Base-by-base conservation (phyloP, 2,329 filamentous ascomycete genomes). In the Sclerotinia sclerotiorum region DNA sequence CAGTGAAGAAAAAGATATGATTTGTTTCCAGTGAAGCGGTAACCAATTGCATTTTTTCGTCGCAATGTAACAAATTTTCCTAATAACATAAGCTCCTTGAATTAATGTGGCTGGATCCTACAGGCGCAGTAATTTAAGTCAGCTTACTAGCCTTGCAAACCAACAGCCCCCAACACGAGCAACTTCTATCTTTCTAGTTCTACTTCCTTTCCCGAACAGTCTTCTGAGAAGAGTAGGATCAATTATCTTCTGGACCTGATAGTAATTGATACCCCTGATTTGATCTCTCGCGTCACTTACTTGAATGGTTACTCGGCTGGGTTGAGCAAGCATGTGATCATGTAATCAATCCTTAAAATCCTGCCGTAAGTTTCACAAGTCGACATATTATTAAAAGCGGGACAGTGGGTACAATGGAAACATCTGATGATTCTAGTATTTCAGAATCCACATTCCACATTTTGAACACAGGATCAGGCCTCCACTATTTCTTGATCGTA, bases 71-170 rank as follows among this genome's bases (percentile, higher is more conserved):
- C 2, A 19, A 46, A 7, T 2, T 32, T 29, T n/a, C n/a, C 19
- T 27, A 24, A 7, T 17, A 27, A 54, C 8, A 54, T 24, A n/a
- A 32, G 35, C 39, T 39, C 21, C 27, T 57, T 42, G 2, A 27
- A 24, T 58, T 27, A 46, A 51, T 62, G 5, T 51, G 60, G 29
- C n/a, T 62, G 46, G 27, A 62, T 62, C 29, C 32, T 35, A 39
- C 21, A 24, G 58, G 58, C 58, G 29, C 58, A 62, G 58, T 17
- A 62, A 49, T 24, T 62, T 27, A 62, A 62, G 39, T 48, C 19
- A 58, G n/a, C 8, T 48, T 35, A 10, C 8, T 7, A 17, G 29
- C 7, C 21, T 51, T 19, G 27, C 21, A 62, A 51, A 35, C 27
- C 27, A 61, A 49, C 58, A 61, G 58, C 58, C 21, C 44, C 27